Base-by-base conservation (phyloP, 2,329 filamentous ascomycete species). In the Cladosporium sp. region DNA sequence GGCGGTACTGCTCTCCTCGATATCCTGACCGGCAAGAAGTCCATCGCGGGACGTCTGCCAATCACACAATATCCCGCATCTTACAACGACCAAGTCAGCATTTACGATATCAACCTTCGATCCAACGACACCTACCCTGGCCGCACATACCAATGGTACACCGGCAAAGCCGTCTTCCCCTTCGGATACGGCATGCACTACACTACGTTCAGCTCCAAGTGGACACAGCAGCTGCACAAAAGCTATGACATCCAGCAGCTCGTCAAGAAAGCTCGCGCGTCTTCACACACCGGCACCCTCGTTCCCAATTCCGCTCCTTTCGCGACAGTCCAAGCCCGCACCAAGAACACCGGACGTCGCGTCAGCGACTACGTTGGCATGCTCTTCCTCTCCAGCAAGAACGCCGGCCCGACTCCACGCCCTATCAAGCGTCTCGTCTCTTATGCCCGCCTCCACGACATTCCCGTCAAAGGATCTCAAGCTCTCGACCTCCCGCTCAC, bases 101-200 rank as follows among this genome's bases (percentile, higher is more conserved):
- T 62, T 24, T 61, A 56, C 32, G 61, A 64, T 19, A 57, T 60
- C 71, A 68, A 61, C 22, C 65, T 77, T 12, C 68, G 75, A 3
- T 74, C 75, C 0, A 70, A 67, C 19, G 67, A 63, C 1, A 61
- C 58, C 9, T 62, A 59, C 9, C 76, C 75, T 0, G 76, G 76
- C 0, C 70, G 76, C 22, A 78, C 76, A 0, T 78, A 78, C 56
- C 73, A 74, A 54, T 78, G 75, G 75, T 77, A 76, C 60, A 60
- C 52, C 9, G 71, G 71, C 4, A 65, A 65, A 5, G 66, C 75
- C 0, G 74, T 77, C 5, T 71, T 73, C 15, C 71, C 72, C 13
- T 78, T 77, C 53, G 76, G 75, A 2, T 71, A 74, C 47, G 75
- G 75, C 1, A 58, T 77, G 5, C 75, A 75, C 66, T 78, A 78